Evolutionary conservation across 2,329 filamentous ascomycete genomes (phyloP).

Genomic region (Blastomyces gilchristii): DNA sequence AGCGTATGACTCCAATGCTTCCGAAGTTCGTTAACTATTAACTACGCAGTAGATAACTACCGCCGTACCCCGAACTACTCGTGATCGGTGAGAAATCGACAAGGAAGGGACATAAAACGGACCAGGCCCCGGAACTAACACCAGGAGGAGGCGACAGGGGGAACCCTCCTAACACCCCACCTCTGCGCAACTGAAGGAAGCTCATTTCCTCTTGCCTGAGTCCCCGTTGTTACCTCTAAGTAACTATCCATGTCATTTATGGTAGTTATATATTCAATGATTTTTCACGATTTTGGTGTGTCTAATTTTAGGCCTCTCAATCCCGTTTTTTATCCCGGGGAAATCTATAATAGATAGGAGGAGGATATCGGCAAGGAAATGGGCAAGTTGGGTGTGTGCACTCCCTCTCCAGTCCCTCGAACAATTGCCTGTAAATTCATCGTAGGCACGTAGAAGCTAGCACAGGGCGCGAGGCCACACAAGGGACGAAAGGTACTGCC

Average conservation of each 20-base stretch:
- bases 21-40: not conserved
- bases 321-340: not conserved
- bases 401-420: too few species aligned
- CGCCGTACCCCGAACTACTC: not conserved
- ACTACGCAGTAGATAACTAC: too few species aligned
- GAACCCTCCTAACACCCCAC: not conserved
- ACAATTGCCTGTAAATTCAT: not conserved
- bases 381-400: too few species aligned
- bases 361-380: not conserved
- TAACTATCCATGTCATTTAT: not conserved
- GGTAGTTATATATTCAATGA: not conserved
- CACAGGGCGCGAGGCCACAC: not conserved
- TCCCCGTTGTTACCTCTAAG: not conserved
- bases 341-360: not conserved
- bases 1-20: not conserved
- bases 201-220: not conserved
- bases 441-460: not conserved
- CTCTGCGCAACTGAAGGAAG: not conserved
- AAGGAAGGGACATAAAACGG: not conserved
- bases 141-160: not conserved
- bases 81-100: not conserved
- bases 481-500: too few species aligned
- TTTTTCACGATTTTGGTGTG: not conserved
- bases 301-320: not conserved
- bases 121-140: not conserved